Evolutionary conservation across 1,284 basidiomycete species (phyloP).

Genomic region (Gomphus sp.): DNA sequence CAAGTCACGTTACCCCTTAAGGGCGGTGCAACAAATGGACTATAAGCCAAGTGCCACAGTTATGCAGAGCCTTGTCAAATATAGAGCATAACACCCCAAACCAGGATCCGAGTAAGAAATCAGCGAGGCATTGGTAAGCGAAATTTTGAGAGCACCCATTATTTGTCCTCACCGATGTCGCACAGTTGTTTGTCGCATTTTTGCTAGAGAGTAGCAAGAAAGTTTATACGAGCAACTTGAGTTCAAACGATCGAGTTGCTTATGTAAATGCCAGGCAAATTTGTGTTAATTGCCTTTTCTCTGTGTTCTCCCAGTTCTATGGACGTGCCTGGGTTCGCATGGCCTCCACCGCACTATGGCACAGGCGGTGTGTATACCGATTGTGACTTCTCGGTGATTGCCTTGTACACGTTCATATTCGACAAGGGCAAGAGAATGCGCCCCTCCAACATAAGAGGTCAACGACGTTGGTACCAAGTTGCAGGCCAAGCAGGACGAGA

Average conservation of each 20-base stretch:
- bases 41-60: neutral
- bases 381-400: neutral
- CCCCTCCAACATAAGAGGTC: conserved; percentile 21
- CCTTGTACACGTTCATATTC: neutral
- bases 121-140: neutral
- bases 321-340: neutral
- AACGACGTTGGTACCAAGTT: conserved; percentile 37
- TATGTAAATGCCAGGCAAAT: conserved; percentile 4
- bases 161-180: neutral
- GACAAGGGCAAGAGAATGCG: conserved; percentile 3
- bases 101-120: neutral
- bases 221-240: neutral
- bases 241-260: neutral
- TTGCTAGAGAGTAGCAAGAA: neutral
- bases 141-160: neutral
- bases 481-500: conserved; percentile 64
- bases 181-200: neutral
- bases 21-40: neutral
- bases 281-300: conserved; percentile 3
- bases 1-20: neutral
- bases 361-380: neutral
- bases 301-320: conserved; percentile 3
- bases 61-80: neutral
- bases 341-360: neutral
- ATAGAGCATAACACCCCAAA: neutral